These are phyloP conservation scores for Fraxinus floribunda DNA, from an alignment of 305 asterid genomes.

Conservation along the genomic window DNA sequence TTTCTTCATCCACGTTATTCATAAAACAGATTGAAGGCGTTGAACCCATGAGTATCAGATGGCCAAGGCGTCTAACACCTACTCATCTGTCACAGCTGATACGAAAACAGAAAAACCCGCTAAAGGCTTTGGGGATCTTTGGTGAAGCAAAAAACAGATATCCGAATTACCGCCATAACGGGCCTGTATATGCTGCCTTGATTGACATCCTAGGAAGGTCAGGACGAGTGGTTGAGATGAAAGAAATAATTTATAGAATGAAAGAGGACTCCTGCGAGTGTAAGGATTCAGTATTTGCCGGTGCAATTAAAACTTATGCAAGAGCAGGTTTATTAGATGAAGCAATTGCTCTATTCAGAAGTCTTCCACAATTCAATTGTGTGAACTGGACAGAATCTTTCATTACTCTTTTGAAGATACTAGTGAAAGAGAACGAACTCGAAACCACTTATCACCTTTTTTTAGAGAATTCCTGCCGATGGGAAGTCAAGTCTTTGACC, in stretches of 20 bases:
- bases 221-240: constrained; percentile 57
- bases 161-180: constrained; percentile 64
- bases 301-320: constrained; percentile 55
- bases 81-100: constrained; percentile 66
- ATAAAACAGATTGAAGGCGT: constrained; percentile 10
- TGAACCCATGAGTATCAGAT: constrained; percentile 50
- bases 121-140: constrained; percentile 71
- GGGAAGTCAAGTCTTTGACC: constrained; percentile 62
- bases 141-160: constrained; percentile 50
- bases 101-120: constrained; percentile 68
- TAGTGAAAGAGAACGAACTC: constrained; percentile 50
- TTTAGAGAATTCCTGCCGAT: constrained; percentile 45
- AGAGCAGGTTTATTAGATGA: constrained; percentile 55
- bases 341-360: constrained; percentile 55
- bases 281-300: constrained; percentile 60
- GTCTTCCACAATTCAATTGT: constrained; percentile 64
- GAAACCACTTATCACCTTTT: constrained; percentile 48
- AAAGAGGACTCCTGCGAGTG: constrained; percentile 76
- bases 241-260: constrained; percentile 52
- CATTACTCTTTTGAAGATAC: constrained; percentile 53
- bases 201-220: constrained; percentile 55
- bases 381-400: constrained; percentile 65
- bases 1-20: neutral
- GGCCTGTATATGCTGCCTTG: constrained; percentile 65
- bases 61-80: constrained; percentile 69